Conservation (phyloP, 768 basidiomycete genomes). For the Mycena metata region DNA sequence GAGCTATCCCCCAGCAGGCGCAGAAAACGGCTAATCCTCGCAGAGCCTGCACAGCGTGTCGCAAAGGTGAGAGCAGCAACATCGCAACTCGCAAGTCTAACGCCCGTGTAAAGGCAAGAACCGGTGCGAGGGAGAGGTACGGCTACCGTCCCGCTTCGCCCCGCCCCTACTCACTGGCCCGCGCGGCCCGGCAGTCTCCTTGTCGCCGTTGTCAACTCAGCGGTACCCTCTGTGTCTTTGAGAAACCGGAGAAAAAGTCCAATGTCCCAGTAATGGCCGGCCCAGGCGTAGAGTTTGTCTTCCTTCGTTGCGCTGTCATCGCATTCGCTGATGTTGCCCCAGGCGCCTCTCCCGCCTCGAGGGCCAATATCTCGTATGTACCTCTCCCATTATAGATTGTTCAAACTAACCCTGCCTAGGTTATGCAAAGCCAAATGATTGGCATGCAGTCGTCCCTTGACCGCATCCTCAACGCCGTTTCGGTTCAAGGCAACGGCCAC, state of each 20-base stretch:
- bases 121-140: conserved; percentile 78
- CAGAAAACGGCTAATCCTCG: background rate
- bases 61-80: conserved; percentile 88
- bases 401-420: conserved; percentile 49
- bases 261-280: conserved; percentile 68
- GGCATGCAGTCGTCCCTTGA: conserved; percentile 93
- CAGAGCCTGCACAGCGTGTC: conserved; percentile 87
- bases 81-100: no score
- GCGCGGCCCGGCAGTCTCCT: conserved; percentile 78
- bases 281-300: conserved; percentile 80
- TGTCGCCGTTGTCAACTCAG: conserved; percentile 91
- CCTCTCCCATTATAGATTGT: conserved; percentile 9
- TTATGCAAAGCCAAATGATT: conserved; percentile 95
- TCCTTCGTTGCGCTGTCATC: conserved; percentile 33
- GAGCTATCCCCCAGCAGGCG: background rate
- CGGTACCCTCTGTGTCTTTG: conserved; percentile 86
- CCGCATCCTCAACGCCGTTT: conserved; percentile 81
- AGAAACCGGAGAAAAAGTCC: conserved; percentile 90
- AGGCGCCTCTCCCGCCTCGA: conserved; percentile 89
- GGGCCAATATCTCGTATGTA: conserved; percentile 83
- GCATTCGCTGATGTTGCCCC: conserved; percentile 27
- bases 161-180: conserved; percentile 78
- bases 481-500: conserved; percentile 44
- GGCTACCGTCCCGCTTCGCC: conserved; percentile 73
- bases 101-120: conserved; percentile 80